A percentile compares a stretch with the other conserved stretches of the same genome.
phyloP scores from a whole-genome alignment of 768 basidiomycete genomes.

The Austroboletus eburneus region DNA sequence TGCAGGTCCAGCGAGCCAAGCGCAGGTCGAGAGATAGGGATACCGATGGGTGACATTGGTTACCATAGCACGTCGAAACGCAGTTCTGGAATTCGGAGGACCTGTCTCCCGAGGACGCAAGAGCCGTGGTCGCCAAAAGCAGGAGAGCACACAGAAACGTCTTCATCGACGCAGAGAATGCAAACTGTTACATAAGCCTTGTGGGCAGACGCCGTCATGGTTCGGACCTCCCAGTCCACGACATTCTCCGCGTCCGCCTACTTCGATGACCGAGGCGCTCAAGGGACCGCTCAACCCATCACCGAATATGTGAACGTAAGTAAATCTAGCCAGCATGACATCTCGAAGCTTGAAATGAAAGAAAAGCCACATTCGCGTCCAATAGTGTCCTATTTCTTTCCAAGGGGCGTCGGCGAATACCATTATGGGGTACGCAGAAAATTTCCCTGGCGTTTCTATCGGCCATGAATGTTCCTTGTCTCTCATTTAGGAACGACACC shows the following conservation, averaged over 20 bases:
- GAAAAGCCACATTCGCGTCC: slow-evolving; percentile 45
- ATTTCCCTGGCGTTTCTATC: neutral
- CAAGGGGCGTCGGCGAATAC: slow-evolving; percentile 88
- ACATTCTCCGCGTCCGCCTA: slow-evolving; percentile 74
- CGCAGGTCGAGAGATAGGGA: slow-evolving; percentile 52
- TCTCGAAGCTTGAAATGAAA: slow-evolving; percentile 18
- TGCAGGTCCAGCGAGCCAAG: slow-evolving; percentile 82
- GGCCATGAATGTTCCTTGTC: neutral
- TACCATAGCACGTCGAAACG: slow-evolving; percentile 31
- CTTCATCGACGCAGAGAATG: slow-evolving; percentile 13
- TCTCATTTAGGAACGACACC: slow-evolving; percentile 79
- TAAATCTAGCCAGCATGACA: slow-evolving; percentile 5
- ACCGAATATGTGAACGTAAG: slow-evolving; percentile 75
- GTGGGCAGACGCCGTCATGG: no score
- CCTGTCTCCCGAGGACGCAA: slow-evolving; percentile 33
- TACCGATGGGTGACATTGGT: slow-evolving; percentile 30
- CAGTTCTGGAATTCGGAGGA: slow-evolving; percentile 35
- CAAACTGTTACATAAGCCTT: slow-evolving; percentile 18
- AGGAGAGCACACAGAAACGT: slow-evolving; percentile 12
- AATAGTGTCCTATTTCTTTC: slow-evolving; percentile 94
- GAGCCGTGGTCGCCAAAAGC: slow-evolving; percentile 3
- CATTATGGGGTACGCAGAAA: slow-evolving; percentile 82
- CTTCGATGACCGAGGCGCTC: slow-evolving; percentile 69
- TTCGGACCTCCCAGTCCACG: slow-evolving; percentile 34
- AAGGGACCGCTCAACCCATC: slow-evolving; percentile 74